These are phyloP conservation scores for bread wheat (Triticum aestivum) DNA, from an alignment of 176 grass and related monocot genomes.

Conservation along the genomic window IWGSC_CS_RefSeq_v2.1 NC_057806.1:658679729-658680228, in stretches of 20 bases:
- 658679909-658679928: not conserved
- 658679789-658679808: not conserved
- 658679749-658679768: not conserved
- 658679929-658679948: not conserved
- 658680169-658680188: too few species aligned
- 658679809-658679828: conserved; percentile 2
- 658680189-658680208: too few species aligned
- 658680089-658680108: not conserved
- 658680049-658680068: conserved; percentile 53
- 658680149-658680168: too few species aligned
- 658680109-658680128: not conserved
- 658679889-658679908: not conserved
- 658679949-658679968: conserved; percentile 58
- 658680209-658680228: too few species aligned
- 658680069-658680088: not conserved
- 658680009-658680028: conserved; percentile 83
- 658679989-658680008: conserved; percentile 72
- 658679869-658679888: not conserved
- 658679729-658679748: not conserved
- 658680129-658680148: too few species aligned
- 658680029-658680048: conserved; percentile 65
- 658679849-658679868: not conserved
- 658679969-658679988: conserved; percentile 60
- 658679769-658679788: not conserved
- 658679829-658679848: not conserved